phyloP scores from a whole-genome alignment of 495 filamentous ascomycete species.

The Neurospora sp. region DNA sequence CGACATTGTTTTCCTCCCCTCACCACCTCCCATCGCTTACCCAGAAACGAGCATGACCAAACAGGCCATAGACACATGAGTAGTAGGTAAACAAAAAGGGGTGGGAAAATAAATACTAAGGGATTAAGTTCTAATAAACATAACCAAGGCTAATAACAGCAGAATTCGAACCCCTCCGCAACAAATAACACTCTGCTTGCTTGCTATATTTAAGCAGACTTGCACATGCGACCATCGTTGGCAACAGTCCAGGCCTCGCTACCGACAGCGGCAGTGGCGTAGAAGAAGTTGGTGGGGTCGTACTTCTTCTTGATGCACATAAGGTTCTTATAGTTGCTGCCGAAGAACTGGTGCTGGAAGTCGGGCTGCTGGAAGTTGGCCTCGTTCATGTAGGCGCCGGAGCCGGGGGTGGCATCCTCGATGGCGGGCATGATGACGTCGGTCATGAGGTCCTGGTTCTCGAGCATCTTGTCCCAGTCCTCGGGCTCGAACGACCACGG shows the following conservation, averaged over 20 bases:
- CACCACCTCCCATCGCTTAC: neutral
- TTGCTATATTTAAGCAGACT: constrained; percentile 1
- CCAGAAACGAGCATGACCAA: neutral
- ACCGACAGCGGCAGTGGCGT: constrained; percentile 38
- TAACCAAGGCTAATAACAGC: neutral
- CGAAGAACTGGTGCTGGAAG: constrained; percentile 44
- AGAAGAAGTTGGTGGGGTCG: constrained; percentile 44
- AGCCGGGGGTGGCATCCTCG: constrained; percentile 25
- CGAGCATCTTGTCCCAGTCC: constrained; percentile 12
- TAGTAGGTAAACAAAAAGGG: neutral
- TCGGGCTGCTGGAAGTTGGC: constrained; percentile 36
- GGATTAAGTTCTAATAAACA: neutral
- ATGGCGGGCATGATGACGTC: constrained; percentile 22
- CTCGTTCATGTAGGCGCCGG: constrained; percentile 41
- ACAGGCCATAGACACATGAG: neutral
- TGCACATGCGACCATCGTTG: constrained; percentile 21
- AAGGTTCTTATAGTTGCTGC: constrained; percentile 34
- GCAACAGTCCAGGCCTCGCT: constrained; percentile 20
- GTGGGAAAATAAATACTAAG: neutral
- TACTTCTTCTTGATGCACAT: constrained; percentile 39
- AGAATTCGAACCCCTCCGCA: neutral
- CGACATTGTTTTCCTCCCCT: neutral
- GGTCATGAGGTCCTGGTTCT: constrained; percentile 21
- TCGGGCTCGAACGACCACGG: constrained; percentile 17
- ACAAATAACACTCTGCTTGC: neutral